Base-by-base conservation (phyloP, 306 rosid genomes). In the Luffa aegyptiaca region DNA sequence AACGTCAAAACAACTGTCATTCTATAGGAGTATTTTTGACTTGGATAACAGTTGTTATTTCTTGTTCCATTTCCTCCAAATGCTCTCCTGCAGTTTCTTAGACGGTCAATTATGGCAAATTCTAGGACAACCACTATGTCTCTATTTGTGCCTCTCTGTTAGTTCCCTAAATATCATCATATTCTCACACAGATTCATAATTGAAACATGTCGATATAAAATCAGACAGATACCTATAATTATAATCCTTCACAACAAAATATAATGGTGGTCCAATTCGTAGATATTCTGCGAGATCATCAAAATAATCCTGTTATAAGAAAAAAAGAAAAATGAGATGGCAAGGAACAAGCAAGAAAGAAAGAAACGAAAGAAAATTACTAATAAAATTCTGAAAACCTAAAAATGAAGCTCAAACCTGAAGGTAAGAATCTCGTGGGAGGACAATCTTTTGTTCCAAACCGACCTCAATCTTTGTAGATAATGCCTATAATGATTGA, bases 391-490 rank as follows among this genome's bases (percentile, higher is more conserved):
- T 56, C 80, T 16, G 71, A 49, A 77, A 75, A 76, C 49, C 48
- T 26, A 75, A 78, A 58, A 35, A 21, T 76, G 31, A 81, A 80
- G 64, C 80, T 69, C 76, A 80, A 80, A 94, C 98, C 98, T 94
- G 98, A 78, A 94, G 98, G 84, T 94, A 94, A 85, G 98, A 94
- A 86, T 94, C 93, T 72, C 97, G 88, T 3, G 98, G 98, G 91
- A 94, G 98, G 84, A 90, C 98, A 91, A 94, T 86, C 90, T 94
- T 83, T 87, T 94, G 98, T 87, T 94, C 97, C 73, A 94, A 89
- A 79, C 98, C 98, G 56, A 92, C 85, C 87, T 92, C 91, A 88
- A 94, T 88, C 85, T 93, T 90, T 39, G 92, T 84, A 80, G 91
- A 88, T 88, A 94, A 88, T 83, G 98, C 92, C 98, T 94, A 74